Evolutionary conservation across 495 filamentous ascomycete genomes (phyloP).

Genomic region (Copromyces sp.): DNA sequence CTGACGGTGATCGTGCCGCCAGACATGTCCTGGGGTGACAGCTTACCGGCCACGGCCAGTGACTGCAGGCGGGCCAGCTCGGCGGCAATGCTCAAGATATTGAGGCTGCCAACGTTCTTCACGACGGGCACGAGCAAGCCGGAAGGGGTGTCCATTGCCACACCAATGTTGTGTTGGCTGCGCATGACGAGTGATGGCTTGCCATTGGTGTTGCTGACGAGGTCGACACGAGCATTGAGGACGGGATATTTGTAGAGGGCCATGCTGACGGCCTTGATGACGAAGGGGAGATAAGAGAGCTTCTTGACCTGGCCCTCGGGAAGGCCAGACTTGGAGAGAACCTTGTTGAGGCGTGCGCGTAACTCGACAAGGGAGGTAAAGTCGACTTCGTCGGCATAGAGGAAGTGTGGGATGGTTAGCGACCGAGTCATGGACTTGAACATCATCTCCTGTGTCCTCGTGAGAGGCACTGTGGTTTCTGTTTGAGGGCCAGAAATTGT

Average conservation of each 20-base stretch:
- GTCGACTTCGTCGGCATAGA: conserved; percentile 81
- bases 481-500: conserved; percentile 36
- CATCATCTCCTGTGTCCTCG: conserved; percentile 80
- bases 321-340: conserved; percentile 31
- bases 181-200: conserved; percentile 67
- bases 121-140: conserved; percentile 94
- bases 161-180: conserved; percentile 83
- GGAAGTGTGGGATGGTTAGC: conserved; percentile 82
- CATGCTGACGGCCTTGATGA: conserved; percentile 88
- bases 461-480: conserved; percentile 58
- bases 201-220: conserved; percentile 34
- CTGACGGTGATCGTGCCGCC: conserved; percentile 92
- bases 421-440: conserved; percentile 98
- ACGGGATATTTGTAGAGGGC: conserved; percentile 71
- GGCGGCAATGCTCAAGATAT: conserved; percentile 62
- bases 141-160: conserved; percentile 87
- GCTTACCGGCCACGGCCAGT: conserved; percentile 61
- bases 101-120: conserved; percentile 65
- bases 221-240: conserved; percentile 76
- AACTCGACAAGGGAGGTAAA: conserved; percentile 61
- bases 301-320: conserved; percentile 39
- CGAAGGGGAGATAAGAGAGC: conserved; percentile 84
- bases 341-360: conserved; percentile 57
- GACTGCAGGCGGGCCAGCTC: conserved; percentile 65
- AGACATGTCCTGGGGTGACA: conserved; percentile 63